Base-by-base conservation (phyloP, 257 asterid genomes). In the Nicotiana undulata region DNA sequence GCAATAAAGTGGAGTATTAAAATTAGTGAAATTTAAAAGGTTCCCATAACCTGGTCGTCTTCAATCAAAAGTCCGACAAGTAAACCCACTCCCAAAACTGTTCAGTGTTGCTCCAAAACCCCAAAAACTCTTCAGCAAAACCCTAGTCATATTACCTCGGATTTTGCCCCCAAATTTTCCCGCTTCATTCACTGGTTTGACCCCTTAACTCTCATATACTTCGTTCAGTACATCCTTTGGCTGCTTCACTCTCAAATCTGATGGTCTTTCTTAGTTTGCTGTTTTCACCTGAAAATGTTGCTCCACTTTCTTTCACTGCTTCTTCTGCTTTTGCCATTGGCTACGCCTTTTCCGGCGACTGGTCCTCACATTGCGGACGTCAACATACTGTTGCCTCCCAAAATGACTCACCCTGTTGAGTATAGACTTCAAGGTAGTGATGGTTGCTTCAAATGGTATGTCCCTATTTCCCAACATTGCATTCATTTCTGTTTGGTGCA, bases 321-420 rank as follows among this genome's bases (percentile, higher is more conserved):
- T 49, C 44, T 56, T 26, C 24, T 81, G 11, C 24, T 79, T 16
- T 55, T 72, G 6, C 28, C 76, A 3, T 15, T 52, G 20, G 9
- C 61, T 63, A 28, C 82, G 61, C 24, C 86, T 53, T 77, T 79
- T 55, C 46, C 77, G 64, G 55, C 65, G n/a, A 77, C 91, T 76
- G 97, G 98, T 6, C 98, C 98, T 31, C 98, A 93, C 90, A 82
- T 94, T 79, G 93, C 97, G 37, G 98, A 94, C 53, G 97, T 94
- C 83, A 94, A 94, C 87, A 90, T 94, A 51, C 91, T 94, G 59
- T 59, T 93, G 84, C 98, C 98, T 28, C 98, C 98, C 82, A 93
- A 86, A 81, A 93, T 94, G 98, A 93, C 98, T 55, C 90, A 89
- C 65, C 97, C 98, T 3, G 94, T 94, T 46, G 98, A 94, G 80